Evolutionary conservation across 2,329 filamentous ascomycete species (phyloP), one percentile per base, ranked within the genome.

Genomic region (Leptographium lundbergii): DNA sequence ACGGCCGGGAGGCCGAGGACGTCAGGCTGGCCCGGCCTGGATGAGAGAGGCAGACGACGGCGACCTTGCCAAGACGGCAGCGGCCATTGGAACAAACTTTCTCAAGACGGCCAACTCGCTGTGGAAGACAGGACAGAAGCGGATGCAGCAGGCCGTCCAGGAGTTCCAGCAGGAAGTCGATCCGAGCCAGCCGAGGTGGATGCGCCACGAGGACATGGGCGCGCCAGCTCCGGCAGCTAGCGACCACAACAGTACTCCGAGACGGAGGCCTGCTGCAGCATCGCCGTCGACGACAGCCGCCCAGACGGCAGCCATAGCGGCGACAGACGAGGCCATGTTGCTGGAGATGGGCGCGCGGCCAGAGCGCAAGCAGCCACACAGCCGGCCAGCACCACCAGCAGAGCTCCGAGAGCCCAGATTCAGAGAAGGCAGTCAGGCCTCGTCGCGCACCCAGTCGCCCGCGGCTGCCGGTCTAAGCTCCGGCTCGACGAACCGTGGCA

Each of bases 41-140:
- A 82, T 82, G 79, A 77, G 77, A 42, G 77, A 84, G 48, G 17
- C 19, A n/a, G 53, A 19, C 6, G 88, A 91, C 1, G 92, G 96
- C 66, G 92, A 96, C 66, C 78, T 95, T 59, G 78, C 89, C 19
- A 90, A 92, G 67, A 81, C 87, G 51, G 92, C 92, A 2, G 84
- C 89, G 6, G 87, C 91, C 39, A 79, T 97, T 67, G 89, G 94
- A 0, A 89, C 76, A 52, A 95, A 81, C 62, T 73, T 99, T 14
- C 85, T 97, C 71, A 99, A 99, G 70, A 94, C 91, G 3, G 94
- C 94, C 2, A 95, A 95, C 65, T 92, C 89, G 0, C 74, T 97
- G 0, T 99, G 94, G 94, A 99, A 96, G 69, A 89, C 88, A 3
- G 86, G 92, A 0, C 89, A 91, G 68, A 99, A 96, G 72, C 91